Base-by-base conservation (phyloP, 1,139 yeast species). In the Blastobotrys arbuscula region DNA sequence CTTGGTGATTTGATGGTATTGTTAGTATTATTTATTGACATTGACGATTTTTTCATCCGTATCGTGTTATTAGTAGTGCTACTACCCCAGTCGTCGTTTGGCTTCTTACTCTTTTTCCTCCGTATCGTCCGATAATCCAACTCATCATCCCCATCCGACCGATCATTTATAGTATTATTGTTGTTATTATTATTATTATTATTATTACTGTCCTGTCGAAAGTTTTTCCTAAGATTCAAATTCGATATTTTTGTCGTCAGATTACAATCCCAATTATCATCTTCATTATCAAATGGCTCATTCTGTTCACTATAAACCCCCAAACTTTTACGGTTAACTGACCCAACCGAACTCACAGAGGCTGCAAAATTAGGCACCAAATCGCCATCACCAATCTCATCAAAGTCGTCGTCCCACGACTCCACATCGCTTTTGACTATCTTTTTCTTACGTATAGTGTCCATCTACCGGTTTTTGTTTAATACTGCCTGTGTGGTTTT, bases 391-490 rank as follows among this genome's bases (percentile, higher is more conserved):
- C 20, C 45, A 19, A 44, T n/a, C 16, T 53, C 59, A 44, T 46
- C 61, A 43, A 58, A 58, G 39, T 56, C 62, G 34, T 56, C 58
- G 44, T 58, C 61, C 58, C 59, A 56, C 49, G 45, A 54, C 42
- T 55, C 60, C 13, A 48, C 51, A 18, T 19, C 23, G 46, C 38
- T 28, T 38, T 30, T 38, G 13, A 3, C 4, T 6, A 3, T 36
- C 13, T 28, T 28, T 12, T 28, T 28, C 12, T 28, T 28, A 12
- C 31, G 10, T 28, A 28, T 12, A 5, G 31, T 28, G 12, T 28
- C 31, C 31, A 28, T 28, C 31, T 24, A 12, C 13, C 31, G 5
- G 10, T 28, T 9, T 3, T 28, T 28, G 3, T 28, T 3, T 28
- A n/a, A n/a, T n/a, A n/a, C n/a, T n/a, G n/a, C 31, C 31, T 28